A percentile compares a stretch with the other conserved stretches of the same genome.
Conservation (phyloP, 2,329 filamentous ascomycete genomes). For the Phoma sp. region DNA sequence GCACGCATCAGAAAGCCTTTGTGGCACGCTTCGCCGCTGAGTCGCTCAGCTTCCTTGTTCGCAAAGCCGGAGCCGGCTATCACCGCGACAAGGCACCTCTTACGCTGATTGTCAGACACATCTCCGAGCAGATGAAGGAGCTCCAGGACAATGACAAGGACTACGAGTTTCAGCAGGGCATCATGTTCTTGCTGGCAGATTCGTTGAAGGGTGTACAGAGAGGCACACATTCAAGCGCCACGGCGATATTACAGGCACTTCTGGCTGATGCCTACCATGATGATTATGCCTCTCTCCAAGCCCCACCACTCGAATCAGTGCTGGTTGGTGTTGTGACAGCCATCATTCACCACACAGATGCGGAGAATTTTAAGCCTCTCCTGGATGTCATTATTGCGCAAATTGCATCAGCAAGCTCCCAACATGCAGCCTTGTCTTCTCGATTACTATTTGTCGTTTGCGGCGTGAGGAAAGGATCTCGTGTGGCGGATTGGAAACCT, state of each 20-base stretch:
- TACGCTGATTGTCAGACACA: conserved; percentile 71
- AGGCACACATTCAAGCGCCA: conserved; percentile 63
- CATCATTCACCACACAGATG: conserved; percentile 79
- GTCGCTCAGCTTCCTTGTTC: conserved; percentile 89
- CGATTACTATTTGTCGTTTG: conserved; percentile 69
- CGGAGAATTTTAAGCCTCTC: conserved; percentile 74
- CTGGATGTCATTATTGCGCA: conserved; percentile 61
- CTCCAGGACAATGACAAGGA: conserved; percentile 63
- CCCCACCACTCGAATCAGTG: conserved; percentile 62
- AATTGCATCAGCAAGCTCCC: conserved; percentile 54
- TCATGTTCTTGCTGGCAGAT: conserved; percentile 93
- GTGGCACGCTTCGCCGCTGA: conserved; percentile 93
- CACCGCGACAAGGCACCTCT: conserved; percentile 74
- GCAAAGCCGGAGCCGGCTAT: conserved; percentile 81
- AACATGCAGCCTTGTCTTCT: conserved; percentile 33
- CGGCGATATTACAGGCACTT: conserved; percentile 59
- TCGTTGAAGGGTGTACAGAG: conserved; percentile 69
- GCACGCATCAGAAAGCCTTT: conserved; percentile 79
- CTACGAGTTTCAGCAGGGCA: conserved; percentile 77
- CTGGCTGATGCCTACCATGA: conserved; percentile 43
- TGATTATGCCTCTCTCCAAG: conserved; percentile 50
- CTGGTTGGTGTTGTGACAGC: conserved; percentile 79
- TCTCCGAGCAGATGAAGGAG: conserved; percentile 69
- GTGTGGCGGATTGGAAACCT: conserved; percentile 73
- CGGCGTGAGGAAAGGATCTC: conserved; percentile 81